Conservation (phyloP, 2,329 filamentous ascomycete species). For the Incumbomyces lentus region DNA sequence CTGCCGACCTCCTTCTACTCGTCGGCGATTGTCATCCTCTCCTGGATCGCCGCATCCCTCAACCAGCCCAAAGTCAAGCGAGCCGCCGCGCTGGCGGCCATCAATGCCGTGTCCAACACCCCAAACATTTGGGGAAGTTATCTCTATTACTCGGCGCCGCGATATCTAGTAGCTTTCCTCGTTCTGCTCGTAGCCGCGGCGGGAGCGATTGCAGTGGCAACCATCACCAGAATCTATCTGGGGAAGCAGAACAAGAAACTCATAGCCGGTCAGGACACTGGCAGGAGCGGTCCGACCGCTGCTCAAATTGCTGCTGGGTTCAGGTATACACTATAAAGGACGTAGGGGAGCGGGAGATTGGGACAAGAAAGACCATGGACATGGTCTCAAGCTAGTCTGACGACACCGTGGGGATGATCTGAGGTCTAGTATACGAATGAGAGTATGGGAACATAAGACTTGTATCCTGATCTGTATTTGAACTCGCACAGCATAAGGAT, state of each 20-base stretch:
- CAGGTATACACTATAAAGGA: slow-evolving; percentile 13
- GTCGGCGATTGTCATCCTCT: slow-evolving; percentile 52
- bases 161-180: slow-evolving; percentile 20
- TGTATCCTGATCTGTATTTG: too few species aligned
- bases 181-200: slow-evolving; percentile 18
- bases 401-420: too few species aligned
- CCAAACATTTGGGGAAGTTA: slow-evolving; percentile 20
- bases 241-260: slow-evolving; percentile 20
- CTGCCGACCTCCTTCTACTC: slow-evolving; percentile 41
- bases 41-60: slow-evolving; percentile 67
- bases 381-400: too few species aligned
- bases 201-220: slow-evolving; percentile 18
- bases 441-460: too few species aligned
- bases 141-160: slow-evolving; percentile 21
- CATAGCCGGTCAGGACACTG: slow-evolving; percentile 16
- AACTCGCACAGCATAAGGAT: too few species aligned
- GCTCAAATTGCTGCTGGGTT: slow-evolving; percentile 18
- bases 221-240: slow-evolving; percentile 17
- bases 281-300: slow-evolving; percentile 19
- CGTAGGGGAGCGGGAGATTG: neutral
- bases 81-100: slow-evolving; percentile 60
- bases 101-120: slow-evolving; percentile 59
- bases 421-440: too few species aligned
- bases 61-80: slow-evolving; percentile 67
- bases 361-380: too few species aligned